Base-by-base conservation (phyloP, 805 yeast species). In the Starmerella gropengiesseri region DNA sequence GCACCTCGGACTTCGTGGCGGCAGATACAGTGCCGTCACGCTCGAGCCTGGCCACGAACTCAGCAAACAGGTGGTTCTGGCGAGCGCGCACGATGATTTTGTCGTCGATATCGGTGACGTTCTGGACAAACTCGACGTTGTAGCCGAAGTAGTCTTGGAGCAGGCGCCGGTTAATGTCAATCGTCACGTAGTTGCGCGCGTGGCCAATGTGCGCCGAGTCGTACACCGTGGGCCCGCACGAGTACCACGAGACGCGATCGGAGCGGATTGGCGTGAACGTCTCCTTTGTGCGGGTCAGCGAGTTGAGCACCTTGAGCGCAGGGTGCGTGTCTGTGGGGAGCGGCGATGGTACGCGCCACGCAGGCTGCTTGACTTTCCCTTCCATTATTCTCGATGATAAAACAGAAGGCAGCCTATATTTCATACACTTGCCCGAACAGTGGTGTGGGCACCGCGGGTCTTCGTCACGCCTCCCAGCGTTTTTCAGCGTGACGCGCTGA, bases 91-190 rank as follows among this genome's bases (percentile, higher is more conserved):
- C 65, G 55, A 91, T 91, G 63, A 91, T 91, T 64, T 91, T 91
- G 63, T 91, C 98, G 62, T 91, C 98, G 47, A 91, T 86, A 62
- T 91, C 98, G n/a, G 98, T 91, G 45, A 91, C 96, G 59, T 91
- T 91, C 66, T 91, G 98, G 34, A 91, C 86, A 63, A 87, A 91
- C 37, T 70, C 71, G 33, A 91, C 74, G 53, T 84, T 77, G 64
- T 84, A 91, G 17, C 95, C 94, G 63, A 91, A 91, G 62, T 85
- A 89, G 61, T 89, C 84, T 61, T 80, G 85, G 51, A 91, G 60
- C 39, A 91, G 74, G 53, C 98, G 73, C 60, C 98, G 77, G 60
- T 86, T 82, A 59, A 91, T 85, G 61, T 91, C 98, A 41, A 82
- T 83, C 8, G 95, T 76, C 38, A 91, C 97, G 57, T 91, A 91